Evolutionary conservation across 257 asterid genomes (phyloP).

Genomic region (Nicotiana sylvestris): DNA sequence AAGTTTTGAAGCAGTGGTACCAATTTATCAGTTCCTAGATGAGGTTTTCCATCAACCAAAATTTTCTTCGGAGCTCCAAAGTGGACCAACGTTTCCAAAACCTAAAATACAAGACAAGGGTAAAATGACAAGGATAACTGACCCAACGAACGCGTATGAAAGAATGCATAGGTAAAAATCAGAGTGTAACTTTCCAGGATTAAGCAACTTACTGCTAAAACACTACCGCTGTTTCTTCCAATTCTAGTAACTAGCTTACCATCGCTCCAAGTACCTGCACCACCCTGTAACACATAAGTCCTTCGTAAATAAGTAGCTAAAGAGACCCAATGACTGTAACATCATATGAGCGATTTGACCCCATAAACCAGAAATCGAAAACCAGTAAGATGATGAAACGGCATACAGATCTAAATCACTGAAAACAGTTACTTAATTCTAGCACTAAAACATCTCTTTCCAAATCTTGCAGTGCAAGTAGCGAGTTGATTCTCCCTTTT

Average conservation of each 20-base stretch:
- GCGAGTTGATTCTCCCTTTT: background rate
- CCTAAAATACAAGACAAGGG: slow-evolving; percentile 37
- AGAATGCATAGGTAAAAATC: background rate
- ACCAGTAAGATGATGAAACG: background rate
- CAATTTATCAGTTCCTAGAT: slow-evolving; percentile 90
- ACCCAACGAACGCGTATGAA: background rate
- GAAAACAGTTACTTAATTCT: background rate
- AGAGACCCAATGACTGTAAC: slow-evolving; percentile 14
- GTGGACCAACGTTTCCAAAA: slow-evolving; percentile 72
- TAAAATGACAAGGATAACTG: background rate
- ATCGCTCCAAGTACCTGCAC: slow-evolving; percentile 99
- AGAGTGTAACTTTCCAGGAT: slow-evolving; percentile 2
- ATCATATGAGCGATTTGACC: background rate
- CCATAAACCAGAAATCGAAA: background rate
- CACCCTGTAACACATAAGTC: slow-evolving; percentile 97
- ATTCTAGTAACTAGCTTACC: slow-evolving; percentile 96
- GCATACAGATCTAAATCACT: background rate
- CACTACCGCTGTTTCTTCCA: slow-evolving; percentile 77
- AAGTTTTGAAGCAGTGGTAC: slow-evolving; percentile 77
- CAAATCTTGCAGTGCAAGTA: background rate
- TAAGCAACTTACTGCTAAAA: slow-evolving; percentile 54
- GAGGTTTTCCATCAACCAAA: slow-evolving; percentile 92
- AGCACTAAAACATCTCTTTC: background rate
- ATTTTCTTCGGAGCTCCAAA: slow-evolving; percentile 94
- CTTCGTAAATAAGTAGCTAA: slow-evolving; percentile 36